These are phyloP conservation scores for Dioscorea zingiberensis DNA, from an alignment of 106 monocot genomes.

Conservation along the genomic window DNA sequence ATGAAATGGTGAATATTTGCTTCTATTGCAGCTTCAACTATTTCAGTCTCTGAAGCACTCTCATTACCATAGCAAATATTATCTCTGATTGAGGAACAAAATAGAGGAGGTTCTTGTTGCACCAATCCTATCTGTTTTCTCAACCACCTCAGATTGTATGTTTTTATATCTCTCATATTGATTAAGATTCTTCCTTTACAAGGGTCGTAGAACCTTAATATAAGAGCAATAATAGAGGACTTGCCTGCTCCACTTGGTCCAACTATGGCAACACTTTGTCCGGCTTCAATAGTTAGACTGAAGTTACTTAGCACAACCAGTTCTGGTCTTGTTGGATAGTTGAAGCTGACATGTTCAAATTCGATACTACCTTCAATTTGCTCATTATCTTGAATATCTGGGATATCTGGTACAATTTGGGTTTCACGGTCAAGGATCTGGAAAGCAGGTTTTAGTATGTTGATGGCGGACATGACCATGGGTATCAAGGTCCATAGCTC, in stretches of 20 bases:
- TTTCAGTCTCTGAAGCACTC: slow-evolving; percentile 29
- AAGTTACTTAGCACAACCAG: slow-evolving; percentile 30
- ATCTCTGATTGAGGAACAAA: slow-evolving; percentile 37
- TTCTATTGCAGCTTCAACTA: slow-evolving; percentile 24
- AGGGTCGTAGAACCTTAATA: slow-evolving; percentile 39
- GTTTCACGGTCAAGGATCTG: slow-evolving; percentile 38
- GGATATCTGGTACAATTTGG: slow-evolving; percentile 35
- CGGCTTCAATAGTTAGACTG: slow-evolving; percentile 21
- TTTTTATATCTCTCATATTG: slow-evolving; percentile 26
- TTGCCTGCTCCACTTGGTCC: slow-evolving; percentile 51
- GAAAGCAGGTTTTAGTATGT: slow-evolving; percentile 29
- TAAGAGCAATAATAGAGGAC: slow-evolving; percentile 32
- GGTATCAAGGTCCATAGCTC: slow-evolving; percentile 48
- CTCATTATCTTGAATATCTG: slow-evolving; percentile 10
- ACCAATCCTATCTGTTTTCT: slow-evolving; percentile 44
- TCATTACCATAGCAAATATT: slow-evolving; percentile 41
- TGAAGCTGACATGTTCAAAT: slow-evolving; percentile 30
- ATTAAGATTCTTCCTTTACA: slow-evolving; percentile 17
- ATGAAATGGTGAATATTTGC: slow-evolving; percentile 47
- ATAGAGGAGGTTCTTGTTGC: slow-evolving; percentile 41
- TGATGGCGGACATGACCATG: slow-evolving; percentile 33
- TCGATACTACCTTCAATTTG: slow-evolving; percentile 26
- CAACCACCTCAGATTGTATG: slow-evolving; percentile 41
- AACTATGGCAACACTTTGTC: slow-evolving; percentile 24
- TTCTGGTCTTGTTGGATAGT: slow-evolving; percentile 39